Conservation (phyloP, 2,329 filamentous ascomycete species). For the Aspergillus ibericus region DNA sequence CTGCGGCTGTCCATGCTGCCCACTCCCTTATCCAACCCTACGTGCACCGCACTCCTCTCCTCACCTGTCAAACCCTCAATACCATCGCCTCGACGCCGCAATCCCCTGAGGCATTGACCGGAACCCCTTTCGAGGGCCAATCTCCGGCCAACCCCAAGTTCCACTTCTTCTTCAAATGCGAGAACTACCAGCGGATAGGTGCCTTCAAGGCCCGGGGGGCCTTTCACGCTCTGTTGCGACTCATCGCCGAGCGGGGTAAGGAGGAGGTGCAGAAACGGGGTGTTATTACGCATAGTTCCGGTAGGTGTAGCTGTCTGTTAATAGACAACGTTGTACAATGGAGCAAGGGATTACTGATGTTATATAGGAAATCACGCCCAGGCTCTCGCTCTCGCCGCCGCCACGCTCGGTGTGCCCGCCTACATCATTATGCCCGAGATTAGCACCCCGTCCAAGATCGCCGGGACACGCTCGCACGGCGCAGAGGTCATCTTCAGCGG, state of each 20-base stretch:
- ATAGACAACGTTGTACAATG: not conserved
- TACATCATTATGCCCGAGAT: conserved; percentile 93
- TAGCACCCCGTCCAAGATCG: conserved; percentile 80
- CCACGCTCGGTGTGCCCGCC: conserved; percentile 69
- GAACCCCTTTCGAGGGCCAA: conserved; percentile 59
- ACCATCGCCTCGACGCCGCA: conserved; percentile 72
- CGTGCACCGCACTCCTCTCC: conserved; percentile 80
- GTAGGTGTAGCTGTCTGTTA: conserved; percentile 46
- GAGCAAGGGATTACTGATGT: not conserved
- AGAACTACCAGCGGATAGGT: conserved; percentile 86
- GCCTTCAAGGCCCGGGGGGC: conserved; percentile 92
- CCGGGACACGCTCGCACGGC: conserved; percentile 75
- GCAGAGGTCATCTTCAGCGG: conserved; percentile 79
- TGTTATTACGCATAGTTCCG: conserved; percentile 87
- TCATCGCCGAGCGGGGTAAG: conserved; percentile 64
- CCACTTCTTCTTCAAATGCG: conserved; percentile 89
- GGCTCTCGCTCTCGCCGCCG: conserved; percentile 82
- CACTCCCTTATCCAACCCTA: conserved; percentile 70
- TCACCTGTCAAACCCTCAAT: conserved; percentile 76
- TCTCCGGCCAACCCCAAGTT: conserved; percentile 65
- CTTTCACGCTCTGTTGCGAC: conserved; percentile 75
- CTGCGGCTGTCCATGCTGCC: conserved; percentile 69
- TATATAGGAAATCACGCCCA: conserved; percentile 84
- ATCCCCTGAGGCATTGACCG: conserved; percentile 51
- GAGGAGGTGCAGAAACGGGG: conserved; percentile 64